Conservation (phyloP, 768 basidiomycete species). For the Albatrellus ellisii region DNA sequence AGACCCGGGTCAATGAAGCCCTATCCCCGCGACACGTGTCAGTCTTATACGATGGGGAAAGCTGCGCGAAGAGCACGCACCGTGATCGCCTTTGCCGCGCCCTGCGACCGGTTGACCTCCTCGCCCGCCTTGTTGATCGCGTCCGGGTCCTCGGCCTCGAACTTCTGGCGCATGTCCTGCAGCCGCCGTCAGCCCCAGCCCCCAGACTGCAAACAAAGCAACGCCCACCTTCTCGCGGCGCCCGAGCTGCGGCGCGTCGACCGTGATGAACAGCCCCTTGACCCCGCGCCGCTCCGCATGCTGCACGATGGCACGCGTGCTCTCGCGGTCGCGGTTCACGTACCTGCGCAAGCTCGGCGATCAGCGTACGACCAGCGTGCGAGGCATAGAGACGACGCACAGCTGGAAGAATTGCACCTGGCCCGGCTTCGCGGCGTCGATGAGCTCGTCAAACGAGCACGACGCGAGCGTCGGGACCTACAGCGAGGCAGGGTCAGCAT, state of each 20-base stretch:
- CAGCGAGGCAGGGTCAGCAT: background rate
- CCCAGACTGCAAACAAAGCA: background rate
- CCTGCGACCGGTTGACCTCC: slow-evolving; percentile 70
- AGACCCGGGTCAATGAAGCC: slow-evolving; percentile 92
- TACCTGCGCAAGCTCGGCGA: too few relatives aligned
- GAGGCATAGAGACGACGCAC: slow-evolving; percentile 20
- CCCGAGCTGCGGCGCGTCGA: slow-evolving; percentile 94
- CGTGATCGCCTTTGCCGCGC: slow-evolving; percentile 88
- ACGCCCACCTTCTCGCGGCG: slow-evolving; percentile 63
- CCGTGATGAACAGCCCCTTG: slow-evolving; percentile 92
- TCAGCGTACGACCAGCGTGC: slow-evolving; percentile 4
- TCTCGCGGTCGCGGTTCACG: slow-evolving; percentile 81
- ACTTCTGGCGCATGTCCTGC: slow-evolving; percentile 95
- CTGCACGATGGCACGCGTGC: slow-evolving; percentile 77
- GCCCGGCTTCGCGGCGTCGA: slow-evolving; percentile 69
- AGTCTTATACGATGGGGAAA: background rate
- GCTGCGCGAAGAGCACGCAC: slow-evolving; percentile 27
- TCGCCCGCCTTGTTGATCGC: slow-evolving; percentile 36
- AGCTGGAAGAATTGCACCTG: slow-evolving; percentile 85
- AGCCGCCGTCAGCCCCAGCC: background rate
- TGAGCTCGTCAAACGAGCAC: slow-evolving; percentile 90
- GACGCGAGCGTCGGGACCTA: slow-evolving; percentile 94
- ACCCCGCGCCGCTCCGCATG: slow-evolving; percentile 87
- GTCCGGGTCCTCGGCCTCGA: slow-evolving; percentile 64
- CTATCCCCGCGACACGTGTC: slow-evolving; percentile 28